These are phyloP conservation scores for Gracilaria domingensis DNA, from an alignment of 23 red algal genomes.

Conservation along the genomic window DNA sequence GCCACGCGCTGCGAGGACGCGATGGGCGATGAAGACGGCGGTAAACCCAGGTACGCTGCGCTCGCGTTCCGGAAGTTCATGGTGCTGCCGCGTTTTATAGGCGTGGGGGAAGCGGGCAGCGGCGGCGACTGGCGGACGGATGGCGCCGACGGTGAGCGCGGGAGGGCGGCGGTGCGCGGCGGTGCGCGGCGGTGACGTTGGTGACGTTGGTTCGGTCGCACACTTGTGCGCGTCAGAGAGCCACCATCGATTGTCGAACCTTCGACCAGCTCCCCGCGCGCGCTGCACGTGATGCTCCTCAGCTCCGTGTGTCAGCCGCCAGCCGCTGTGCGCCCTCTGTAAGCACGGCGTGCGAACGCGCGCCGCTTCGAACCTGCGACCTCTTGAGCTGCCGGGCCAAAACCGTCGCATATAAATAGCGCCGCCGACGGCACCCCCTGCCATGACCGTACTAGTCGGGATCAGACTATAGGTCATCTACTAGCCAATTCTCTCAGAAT, in stretches of 20 bases:
- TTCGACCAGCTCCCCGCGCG: too few relatives aligned
- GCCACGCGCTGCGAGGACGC: conserved; percentile 40
- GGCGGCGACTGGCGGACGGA: not conserved
- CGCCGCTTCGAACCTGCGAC: conserved; percentile 5
- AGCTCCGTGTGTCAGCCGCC: too few relatives aligned
- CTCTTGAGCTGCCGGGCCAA: not conserved
- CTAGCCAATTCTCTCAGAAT: conserved; percentile 36
- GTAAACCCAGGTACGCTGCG: conserved; percentile 3
- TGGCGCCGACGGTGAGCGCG: not conserved
- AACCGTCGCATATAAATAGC: conserved; percentile 34
- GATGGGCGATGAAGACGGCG: not conserved
- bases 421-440: not conserved
- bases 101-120: not conserved
- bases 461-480: conserved; percentile 69
- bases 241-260: too few relatives aligned
- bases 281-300: too few relatives aligned
- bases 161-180: not conserved
- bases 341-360: not conserved
- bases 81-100: not conserved
- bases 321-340: not conserved
- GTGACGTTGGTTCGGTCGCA: too few relatives aligned
- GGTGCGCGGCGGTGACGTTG: too few relatives aligned
- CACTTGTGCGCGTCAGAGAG: too few relatives aligned
- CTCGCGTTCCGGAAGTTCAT: not conserved
- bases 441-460: conserved; percentile 71